These are phyloP conservation scores for Aplosporella prunicola DNA, from an alignment of 2,329 filamentous ascomycete species.

Conservation along the genomic window DNA sequence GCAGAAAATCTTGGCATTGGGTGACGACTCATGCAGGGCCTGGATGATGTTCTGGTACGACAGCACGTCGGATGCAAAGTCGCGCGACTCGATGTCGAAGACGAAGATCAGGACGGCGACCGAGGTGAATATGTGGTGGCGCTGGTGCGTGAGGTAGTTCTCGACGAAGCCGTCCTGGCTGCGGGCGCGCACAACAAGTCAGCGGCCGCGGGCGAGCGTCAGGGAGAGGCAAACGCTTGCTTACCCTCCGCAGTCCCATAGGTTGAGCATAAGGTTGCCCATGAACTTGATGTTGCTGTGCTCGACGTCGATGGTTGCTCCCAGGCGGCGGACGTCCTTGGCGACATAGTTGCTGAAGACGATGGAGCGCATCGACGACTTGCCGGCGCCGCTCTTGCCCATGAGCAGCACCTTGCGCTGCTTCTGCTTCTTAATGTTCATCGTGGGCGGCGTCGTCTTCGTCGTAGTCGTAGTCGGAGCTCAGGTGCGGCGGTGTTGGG, in stretches of 20 bases:
- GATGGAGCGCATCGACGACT: constrained; percentile 96
- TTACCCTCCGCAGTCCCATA: constrained; percentile 95
- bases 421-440: constrained; percentile 39
- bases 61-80: constrained; percentile 84
- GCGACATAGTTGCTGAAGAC: constrained; percentile 99
- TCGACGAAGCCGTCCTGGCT: constrained; percentile 98
- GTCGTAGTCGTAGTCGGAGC: too few species aligned
- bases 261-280: constrained; percentile 90
- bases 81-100: constrained; percentile 94
- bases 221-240: constrained; percentile 16
- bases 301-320: constrained; percentile 96
- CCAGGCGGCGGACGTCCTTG: constrained; percentile 83
- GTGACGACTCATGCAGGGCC: constrained; percentile 78
- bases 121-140: constrained; percentile 91
- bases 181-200: constrained; percentile 9
- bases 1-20: constrained; percentile 75
- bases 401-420: constrained; percentile 46
- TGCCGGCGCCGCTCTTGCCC: constrained; percentile 96
- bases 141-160: constrained; percentile 92
- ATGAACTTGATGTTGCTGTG: constrained; percentile 98
- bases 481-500: background rate
- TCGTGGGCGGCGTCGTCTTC: constrained; percentile 20
- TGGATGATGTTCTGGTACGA: constrained; percentile 87
- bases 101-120: constrained; percentile 98
- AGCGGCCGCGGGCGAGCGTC: background rate